Conservation (phyloP, 768 basidiomycete genomes). For the Serpula lacrymans region DNA sequence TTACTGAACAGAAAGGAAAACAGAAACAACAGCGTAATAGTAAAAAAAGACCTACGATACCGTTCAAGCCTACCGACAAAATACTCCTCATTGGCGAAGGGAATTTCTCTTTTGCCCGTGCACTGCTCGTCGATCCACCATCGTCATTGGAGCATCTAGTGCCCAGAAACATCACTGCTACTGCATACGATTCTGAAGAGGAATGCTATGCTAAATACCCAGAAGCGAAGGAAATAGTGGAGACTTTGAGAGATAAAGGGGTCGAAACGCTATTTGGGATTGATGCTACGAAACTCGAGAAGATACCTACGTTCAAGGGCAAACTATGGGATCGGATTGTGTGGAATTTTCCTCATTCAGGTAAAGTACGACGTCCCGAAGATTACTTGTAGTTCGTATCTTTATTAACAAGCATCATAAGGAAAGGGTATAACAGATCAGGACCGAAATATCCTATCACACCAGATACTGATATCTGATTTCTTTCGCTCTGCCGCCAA, state of each 20-base stretch:
- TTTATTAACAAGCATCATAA: slow-evolving; percentile 23
- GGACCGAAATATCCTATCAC: slow-evolving; percentile 87
- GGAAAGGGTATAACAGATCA: slow-evolving; percentile 91
- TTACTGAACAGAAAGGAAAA: slow-evolving; percentile 41
- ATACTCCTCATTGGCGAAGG: slow-evolving; percentile 89
- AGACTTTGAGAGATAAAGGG: slow-evolving; percentile 51
- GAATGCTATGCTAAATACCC: slow-evolving; percentile 83
- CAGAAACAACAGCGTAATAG: slow-evolving; percentile 32
- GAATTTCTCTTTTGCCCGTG: slow-evolving; percentile 88
- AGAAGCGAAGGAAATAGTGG: slow-evolving; percentile 59
- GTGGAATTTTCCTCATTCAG: slow-evolving; percentile 97
- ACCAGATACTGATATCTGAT: slow-evolving; percentile 78
- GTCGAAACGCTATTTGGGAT: slow-evolving; percentile 74
- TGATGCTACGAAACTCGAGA: slow-evolving; percentile 80
- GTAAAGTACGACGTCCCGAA: slow-evolving; percentile 36
- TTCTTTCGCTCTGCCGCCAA: slow-evolving; percentile 75
- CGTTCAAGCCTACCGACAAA: slow-evolving; percentile 60
- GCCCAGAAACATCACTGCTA: slow-evolving; percentile 72
- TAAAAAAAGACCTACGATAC: slow-evolving; percentile 51
- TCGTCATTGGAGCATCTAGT: slow-evolving; percentile 49
- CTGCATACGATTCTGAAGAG: slow-evolving; percentile 77
- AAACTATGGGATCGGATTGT: slow-evolving; percentile 74
- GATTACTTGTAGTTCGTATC: neutral
- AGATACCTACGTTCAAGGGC: slow-evolving; percentile 51
- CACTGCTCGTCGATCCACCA: slow-evolving; percentile 54